These are phyloP conservation scores for Coelomomyces lativittatus DNA, from an alignment of 371 early-diverging fungal genomes.

Conservation along the genomic window DNA sequence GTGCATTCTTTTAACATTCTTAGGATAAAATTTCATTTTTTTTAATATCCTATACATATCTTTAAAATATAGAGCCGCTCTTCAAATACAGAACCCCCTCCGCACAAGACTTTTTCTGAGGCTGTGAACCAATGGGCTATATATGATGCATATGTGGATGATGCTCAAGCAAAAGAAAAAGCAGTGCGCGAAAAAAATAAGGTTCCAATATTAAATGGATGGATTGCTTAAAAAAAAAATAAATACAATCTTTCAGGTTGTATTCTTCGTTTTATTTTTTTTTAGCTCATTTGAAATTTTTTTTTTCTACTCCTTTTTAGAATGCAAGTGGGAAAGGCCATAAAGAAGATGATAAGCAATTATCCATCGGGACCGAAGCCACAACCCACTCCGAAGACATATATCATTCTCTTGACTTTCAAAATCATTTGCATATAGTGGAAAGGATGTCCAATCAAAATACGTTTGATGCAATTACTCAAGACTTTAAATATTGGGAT, in stretches of 20 bases:
- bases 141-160: slow-evolving; percentile 36
- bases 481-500: slow-evolving; percentile 46
- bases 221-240: too few relatives aligned
- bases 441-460: slow-evolving; percentile 47
- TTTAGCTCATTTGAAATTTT: too few relatives aligned
- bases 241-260: too few relatives aligned
- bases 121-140: slow-evolving; percentile 42
- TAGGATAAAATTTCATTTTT: slow-evolving; percentile 1
- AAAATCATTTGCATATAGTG: slow-evolving; percentile 17
- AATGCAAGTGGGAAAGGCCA: slow-evolving; percentile 16
- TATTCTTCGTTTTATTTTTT: too few relatives aligned
- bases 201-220: too few relatives aligned
- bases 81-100: slow-evolving; percentile 44
- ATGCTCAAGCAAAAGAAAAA: slow-evolving; percentile 27
- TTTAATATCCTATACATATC: neutral
- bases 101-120: slow-evolving; percentile 16
- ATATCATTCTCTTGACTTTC: slow-evolving; percentile 24
- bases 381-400: slow-evolving; percentile 12
- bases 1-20: too few relatives aligned
- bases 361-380: neutral
- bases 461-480: slow-evolving; percentile 38
- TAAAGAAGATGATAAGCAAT: slow-evolving; percentile 24
- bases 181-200: slow-evolving; percentile 24
- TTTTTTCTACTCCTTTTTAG: neutral
- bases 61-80: slow-evolving; percentile 12